A percentile compares a stretch with the other conserved stretches of the same genome.
phyloP scores from a whole-genome alignment of 176 grass and related monocot genomes.

The Dendrocalamus sinicus region DNA sequence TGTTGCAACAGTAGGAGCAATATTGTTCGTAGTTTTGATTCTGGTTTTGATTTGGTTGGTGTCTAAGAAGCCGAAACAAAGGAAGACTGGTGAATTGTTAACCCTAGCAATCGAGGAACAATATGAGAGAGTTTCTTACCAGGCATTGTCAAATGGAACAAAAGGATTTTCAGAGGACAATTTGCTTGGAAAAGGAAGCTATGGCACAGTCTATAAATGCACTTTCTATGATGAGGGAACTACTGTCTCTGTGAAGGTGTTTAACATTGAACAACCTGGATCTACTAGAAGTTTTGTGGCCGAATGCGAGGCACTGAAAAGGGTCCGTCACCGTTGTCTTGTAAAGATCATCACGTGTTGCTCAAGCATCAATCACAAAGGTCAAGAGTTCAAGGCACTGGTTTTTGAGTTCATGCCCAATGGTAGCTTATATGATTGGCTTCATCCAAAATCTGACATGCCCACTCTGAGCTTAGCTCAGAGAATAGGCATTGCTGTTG shows the following conservation, averaged over 20 bases:
- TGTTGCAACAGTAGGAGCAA: background rate
- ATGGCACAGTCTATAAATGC: background rate
- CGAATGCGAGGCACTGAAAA: slow-evolving; percentile 44
- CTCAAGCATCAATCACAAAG: slow-evolving; percentile 17
- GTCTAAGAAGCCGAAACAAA: background rate
- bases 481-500: background rate
- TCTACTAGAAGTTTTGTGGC: slow-evolving; percentile 21
- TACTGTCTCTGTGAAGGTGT: slow-evolving; percentile 14
- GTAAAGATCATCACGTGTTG: slow-evolving; percentile 35
- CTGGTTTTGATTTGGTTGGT: background rate
- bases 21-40: background rate
- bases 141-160: background rate
- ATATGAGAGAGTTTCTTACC: background rate
- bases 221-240: background rate
- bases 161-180: slow-evolving; percentile 5
- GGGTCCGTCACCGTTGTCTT: slow-evolving; percentile 20
- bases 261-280: slow-evolving; percentile 14
- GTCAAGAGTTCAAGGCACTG: slow-evolving; percentile 39
- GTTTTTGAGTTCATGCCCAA: slow-evolving; percentile 48
- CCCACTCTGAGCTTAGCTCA: background rate
- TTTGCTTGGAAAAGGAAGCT: slow-evolving; percentile 22
- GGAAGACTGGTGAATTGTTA: background rate
- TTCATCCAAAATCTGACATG: slow-evolving; percentile 26
- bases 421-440: slow-evolving; percentile 23
- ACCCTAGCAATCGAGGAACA: background rate